Conservation (phyloP, 73 alveolate genomes). For the Tetrahymena thermophila region DNA sequence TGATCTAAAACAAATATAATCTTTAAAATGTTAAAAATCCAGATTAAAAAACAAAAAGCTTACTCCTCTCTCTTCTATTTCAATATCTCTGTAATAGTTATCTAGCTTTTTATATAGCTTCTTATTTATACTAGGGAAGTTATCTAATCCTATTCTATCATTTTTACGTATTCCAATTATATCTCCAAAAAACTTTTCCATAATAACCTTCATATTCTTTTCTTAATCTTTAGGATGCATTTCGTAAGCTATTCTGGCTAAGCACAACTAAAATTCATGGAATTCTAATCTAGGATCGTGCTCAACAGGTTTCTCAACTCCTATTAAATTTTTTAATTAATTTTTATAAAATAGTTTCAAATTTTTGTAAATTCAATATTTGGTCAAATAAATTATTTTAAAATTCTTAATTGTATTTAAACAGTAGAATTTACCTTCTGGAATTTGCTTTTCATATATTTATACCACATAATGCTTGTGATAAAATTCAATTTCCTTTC, state of each 20-base stretch:
- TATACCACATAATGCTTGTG: constrained; percentile 2
- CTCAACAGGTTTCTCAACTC: not conserved
- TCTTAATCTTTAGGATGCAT: constrained; percentile 36
- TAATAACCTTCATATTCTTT: constrained; percentile 1
- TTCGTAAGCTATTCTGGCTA: constrained; percentile 40
- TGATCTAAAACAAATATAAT: no score
- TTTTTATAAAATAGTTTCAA: not conserved
- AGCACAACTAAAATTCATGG: constrained; percentile 26
- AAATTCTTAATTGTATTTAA: no score
- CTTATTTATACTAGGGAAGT: constrained; percentile 29
- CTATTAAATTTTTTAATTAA: not conserved
- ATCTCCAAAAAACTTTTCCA: constrained; percentile 12
- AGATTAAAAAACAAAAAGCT: not conserved
- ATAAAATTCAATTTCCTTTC: constrained; percentile 32
- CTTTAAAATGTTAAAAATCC: not conserved
- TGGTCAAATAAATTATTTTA: no score
- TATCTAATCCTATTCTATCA: constrained; percentile 10
- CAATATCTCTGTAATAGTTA: not conserved
- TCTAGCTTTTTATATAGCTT: constrained; percentile 22
- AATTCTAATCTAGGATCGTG: constrained; percentile 16
- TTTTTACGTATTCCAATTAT: constrained; percentile 19
- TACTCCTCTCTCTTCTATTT: constrained; percentile 14
- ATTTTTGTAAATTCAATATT: no score
- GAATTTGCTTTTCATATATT: constrained; percentile 18
- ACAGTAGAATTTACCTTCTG: not conserved